Evolutionary conservation across 202 grass and related monocot species (phyloP).

Genomic region (Schoenoplectus tabernaemontani): DNA sequence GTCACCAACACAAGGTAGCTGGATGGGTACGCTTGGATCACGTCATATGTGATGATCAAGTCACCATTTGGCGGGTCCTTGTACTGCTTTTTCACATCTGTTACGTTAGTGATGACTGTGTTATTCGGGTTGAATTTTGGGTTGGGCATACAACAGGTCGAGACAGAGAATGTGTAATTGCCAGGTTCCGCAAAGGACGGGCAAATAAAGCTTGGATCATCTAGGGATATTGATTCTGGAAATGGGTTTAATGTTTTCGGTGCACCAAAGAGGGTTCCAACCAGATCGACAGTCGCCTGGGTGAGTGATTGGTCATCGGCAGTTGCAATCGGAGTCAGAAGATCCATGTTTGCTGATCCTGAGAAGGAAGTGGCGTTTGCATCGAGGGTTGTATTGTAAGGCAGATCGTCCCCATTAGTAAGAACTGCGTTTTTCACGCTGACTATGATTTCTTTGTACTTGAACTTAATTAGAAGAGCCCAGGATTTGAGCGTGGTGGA

Average conservation of each 20-base stretch:
- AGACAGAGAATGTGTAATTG: not conserved
- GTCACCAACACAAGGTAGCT: slow-evolving; percentile 89
- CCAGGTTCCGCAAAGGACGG: slow-evolving; percentile 24
- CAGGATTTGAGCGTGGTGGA: slow-evolving; percentile 58
- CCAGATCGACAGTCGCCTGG: slow-evolving; percentile 34
- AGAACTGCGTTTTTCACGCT: slow-evolving; percentile 48
- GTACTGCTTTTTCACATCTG: slow-evolving; percentile 46
- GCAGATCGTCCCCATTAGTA: slow-evolving; percentile 48
- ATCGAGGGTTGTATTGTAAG: slow-evolving; percentile 60
- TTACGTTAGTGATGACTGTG: slow-evolving; percentile 39
- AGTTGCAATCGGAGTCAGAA: slow-evolving; percentile 74
- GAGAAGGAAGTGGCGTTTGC: slow-evolving; percentile 72
- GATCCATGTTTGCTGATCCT: slow-evolving; percentile 65
- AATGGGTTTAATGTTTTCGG: slow-evolving; percentile 28
- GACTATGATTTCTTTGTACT: slow-evolving; percentile 66
- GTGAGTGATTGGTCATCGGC: slow-evolving; percentile 48
- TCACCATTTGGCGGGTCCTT: slow-evolving; percentile 56
- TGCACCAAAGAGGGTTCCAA: slow-evolving; percentile 64
- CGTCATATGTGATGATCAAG: slow-evolving; percentile 79
- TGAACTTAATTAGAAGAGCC: slow-evolving; percentile 48
- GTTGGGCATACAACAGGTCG: slow-evolving; percentile 64
- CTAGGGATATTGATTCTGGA: slow-evolving; percentile 40
- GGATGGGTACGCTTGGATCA: slow-evolving; percentile 47
- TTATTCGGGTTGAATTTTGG: slow-evolving; percentile 50
- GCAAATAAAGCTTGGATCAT: slow-evolving; percentile 47